Percentiles rank a stretch among this genome's conserved stretches.
phyloP scores from a whole-genome alignment of 192 early-diverging fungal species.

The Mortierella claussenii region DNA sequence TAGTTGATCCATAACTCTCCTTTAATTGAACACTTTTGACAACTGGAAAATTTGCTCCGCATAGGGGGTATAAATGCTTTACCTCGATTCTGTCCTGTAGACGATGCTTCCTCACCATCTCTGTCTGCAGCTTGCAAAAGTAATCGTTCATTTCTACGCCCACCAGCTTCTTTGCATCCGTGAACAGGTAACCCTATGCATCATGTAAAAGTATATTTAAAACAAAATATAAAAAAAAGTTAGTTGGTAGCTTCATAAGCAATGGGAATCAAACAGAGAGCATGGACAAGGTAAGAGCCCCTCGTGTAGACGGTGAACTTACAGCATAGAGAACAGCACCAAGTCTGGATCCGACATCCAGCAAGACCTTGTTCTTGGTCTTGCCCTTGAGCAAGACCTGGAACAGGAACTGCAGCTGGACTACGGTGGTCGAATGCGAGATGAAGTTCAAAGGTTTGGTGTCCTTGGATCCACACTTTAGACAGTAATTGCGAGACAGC shows the following conservation, averaged over 20 bases:
- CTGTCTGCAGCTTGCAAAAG: constrained; percentile 62
- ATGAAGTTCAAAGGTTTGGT: constrained; percentile 61
- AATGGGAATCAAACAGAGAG: background rate
- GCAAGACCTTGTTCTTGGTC: constrained; percentile 56
- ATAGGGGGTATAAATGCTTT: background rate
- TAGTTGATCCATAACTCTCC: no score
- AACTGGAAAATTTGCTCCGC: background rate
- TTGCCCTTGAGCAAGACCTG: constrained; percentile 57
- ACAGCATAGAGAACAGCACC: constrained; percentile 68
- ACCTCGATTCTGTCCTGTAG: constrained; percentile 65
- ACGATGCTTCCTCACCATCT: constrained; percentile 61
- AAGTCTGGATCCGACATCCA: constrained; percentile 69
- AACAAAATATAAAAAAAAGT: no score
- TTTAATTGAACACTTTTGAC: background rate
- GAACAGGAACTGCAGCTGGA: constrained; percentile 67
- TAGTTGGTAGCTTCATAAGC: no score
- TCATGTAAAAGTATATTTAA: no score
- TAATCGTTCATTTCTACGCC: constrained; percentile 71
- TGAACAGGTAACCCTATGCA: constrained; percentile 64
- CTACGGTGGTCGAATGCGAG: constrained; percentile 66
- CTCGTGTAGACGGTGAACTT: constrained; percentile 10
- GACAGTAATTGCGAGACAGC: constrained; percentile 64
- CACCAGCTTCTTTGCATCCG: constrained; percentile 61
- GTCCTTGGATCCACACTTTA: constrained; percentile 62
- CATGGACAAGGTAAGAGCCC: no score